Conservation (phyloP, 2,329 filamentous ascomycete species). For the Xylariaceae sp. region DNA sequence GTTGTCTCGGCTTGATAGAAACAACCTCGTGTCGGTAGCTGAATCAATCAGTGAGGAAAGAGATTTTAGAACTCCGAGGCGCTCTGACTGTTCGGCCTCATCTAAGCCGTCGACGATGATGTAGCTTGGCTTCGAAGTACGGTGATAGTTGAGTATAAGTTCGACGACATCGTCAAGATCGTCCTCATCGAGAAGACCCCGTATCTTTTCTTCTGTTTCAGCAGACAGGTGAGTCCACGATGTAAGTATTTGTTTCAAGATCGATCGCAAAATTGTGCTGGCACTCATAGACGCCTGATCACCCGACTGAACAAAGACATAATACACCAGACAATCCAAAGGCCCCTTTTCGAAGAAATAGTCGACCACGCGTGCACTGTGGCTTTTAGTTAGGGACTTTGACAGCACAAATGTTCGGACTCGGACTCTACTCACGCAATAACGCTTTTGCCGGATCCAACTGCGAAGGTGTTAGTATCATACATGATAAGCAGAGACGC, state of each 20-base stretch:
- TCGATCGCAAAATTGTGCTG: conserved; percentile 21
- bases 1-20: not conserved
- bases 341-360: conserved; percentile 15
- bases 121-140: not conserved
- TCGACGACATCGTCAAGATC: not conserved
- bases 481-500: not conserved
- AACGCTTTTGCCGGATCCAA: conserved; percentile 11
- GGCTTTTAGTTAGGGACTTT: not conserved
- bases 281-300: conserved; percentile 20
- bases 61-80: not conserved
- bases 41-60: not conserved
- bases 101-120: conserved; percentile 14
- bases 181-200: not conserved
- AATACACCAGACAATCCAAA: conserved; percentile 18
- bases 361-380: conserved; percentile 22
- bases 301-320: conserved; percentile 26
- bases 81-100: conserved; percentile 1
- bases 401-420: not conserved
- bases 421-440: conserved; percentile 1
- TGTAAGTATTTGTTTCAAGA: conserved; percentile 22
- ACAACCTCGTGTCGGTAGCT: not conserved
- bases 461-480: not conserved
- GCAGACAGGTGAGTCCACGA: conserved; percentile 9
- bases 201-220: conserved; percentile 3
- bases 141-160: not conserved